Evolutionary conservation across 2,329 filamentous ascomycete species (phyloP).

Genomic region (Arthroderma uncinatum): DNA sequence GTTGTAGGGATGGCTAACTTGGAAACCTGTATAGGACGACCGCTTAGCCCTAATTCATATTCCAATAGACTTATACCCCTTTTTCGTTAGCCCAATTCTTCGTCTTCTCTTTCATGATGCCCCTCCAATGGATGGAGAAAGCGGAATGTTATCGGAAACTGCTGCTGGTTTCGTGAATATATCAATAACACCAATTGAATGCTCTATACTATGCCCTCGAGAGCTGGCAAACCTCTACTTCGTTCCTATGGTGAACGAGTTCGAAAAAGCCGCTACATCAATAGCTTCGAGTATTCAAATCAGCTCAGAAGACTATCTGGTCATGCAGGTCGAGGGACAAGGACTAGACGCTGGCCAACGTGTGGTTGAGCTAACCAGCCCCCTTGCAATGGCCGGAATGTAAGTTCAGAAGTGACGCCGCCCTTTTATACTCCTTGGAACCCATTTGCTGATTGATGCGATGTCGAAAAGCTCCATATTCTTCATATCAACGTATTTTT

Average conservation of each 20-base stretch:
- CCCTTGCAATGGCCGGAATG: constrained; percentile 82
- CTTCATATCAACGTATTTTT: constrained; percentile 97
- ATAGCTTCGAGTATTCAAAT: constrained; percentile 50
- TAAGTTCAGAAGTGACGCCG: constrained; percentile 27
- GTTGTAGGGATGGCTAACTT: constrained; percentile 2
- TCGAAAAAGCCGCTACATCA: constrained; percentile 39
- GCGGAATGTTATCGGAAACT: constrained; percentile 34
- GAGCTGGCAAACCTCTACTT: constrained; percentile 66
- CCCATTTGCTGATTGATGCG: neutral
- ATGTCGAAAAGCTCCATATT: constrained; percentile 59
- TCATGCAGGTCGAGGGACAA: constrained; percentile 80
- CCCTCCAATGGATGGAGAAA: constrained; percentile 21
- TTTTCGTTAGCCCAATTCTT: constrained; percentile 78
- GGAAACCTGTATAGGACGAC: constrained; percentile 53
- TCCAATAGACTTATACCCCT: constrained; percentile 63
- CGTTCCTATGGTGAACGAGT: constrained; percentile 53
- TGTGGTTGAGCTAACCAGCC: constrained; percentile 82
- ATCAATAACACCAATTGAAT: constrained; percentile 83
- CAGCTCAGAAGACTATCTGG: constrained; percentile 71
- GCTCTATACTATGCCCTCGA: constrained; percentile 78
- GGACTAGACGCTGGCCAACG: constrained; percentile 84
- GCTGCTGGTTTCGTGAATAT: constrained; percentile 82
- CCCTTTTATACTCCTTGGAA: neutral
- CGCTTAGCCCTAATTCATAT: constrained; percentile 84
- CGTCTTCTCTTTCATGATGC: constrained; percentile 61